Percentiles rank a stretch among this genome's conserved stretches.
Conservation (phyloP, 2,329 filamentous ascomycete species). For the Xylariaceae sp. region DNA sequence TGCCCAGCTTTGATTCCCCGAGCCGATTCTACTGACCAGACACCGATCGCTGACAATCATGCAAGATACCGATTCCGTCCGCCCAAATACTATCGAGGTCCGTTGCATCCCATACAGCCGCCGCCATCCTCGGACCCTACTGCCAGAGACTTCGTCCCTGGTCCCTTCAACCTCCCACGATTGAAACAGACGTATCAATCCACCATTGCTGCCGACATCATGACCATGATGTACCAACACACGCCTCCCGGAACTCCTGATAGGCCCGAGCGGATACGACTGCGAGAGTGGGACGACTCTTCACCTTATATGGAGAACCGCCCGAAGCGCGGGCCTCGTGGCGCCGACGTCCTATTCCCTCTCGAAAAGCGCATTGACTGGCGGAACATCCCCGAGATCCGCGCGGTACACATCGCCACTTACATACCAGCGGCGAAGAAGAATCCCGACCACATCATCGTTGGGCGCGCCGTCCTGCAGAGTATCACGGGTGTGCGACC, state of each 20-base stretch:
- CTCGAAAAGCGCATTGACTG: conserved; percentile 73
- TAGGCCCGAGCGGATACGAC: conserved; percentile 54
- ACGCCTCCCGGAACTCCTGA: conserved; percentile 68
- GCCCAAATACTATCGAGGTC: conserved; percentile 91
- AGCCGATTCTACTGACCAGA: background rate
- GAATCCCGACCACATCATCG: conserved; percentile 71
- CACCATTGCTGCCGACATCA: conserved; percentile 80
- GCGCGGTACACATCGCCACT: conserved; percentile 74
- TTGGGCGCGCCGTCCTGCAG: conserved; percentile 79
- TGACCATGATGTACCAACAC: conserved; percentile 86
- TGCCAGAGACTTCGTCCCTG: conserved; percentile 83
- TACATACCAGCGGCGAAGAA: conserved; percentile 66
- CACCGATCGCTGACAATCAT: conserved; percentile 3
- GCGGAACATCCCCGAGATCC: conserved; percentile 78
- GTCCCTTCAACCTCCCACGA: conserved; percentile 83
- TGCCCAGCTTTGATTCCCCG: background rate
- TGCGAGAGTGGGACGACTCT: conserved; percentile 82
- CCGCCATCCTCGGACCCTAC: conserved; percentile 81
- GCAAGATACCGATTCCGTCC: conserved; percentile 88
- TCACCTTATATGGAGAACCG: conserved; percentile 95
- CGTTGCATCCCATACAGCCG: conserved; percentile 86
- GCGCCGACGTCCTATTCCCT: conserved; percentile 65
- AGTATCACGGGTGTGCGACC: conserved; percentile 77
- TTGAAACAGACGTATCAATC: conserved; percentile 86
- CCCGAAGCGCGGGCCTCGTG: conserved; percentile 77